Evolutionary conservation across 208 protist genomes (phyloP), one percentile per base, ranked within the genome.

Genomic region (Trypanosoma platydactyli): DNA sequence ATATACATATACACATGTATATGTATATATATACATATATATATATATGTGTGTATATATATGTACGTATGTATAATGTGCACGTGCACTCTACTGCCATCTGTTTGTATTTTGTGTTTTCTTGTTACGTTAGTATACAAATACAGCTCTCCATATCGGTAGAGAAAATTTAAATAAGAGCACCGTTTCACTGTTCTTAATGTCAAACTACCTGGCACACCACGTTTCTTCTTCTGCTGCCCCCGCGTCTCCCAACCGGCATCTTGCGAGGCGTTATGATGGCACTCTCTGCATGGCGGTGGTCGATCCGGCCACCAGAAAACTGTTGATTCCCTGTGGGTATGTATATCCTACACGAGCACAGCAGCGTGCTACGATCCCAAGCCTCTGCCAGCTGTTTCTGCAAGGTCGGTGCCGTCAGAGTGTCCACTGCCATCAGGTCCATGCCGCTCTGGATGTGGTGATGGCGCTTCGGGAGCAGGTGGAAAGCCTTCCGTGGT

Each of bases 351-450:
- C 53, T 33, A 76, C 70, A 3, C 49, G 41, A 3, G 70, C 70
- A 15, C 52, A 63, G 54, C 60, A 64, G 24, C 61, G 70, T 2
- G 27, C 65, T 15, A 71, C 65, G 12, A 71, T 71, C 33, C 88
- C 88, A 18, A 91, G 82, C 22, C 80, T 94, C 6, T 94, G 88
- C 67, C 80, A 88, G 65, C 78, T 94, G 15, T 91, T 79, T 71
- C 75, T 88, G 4, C 50, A 66, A 15, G 71, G 73, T 41, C 73
- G 78, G 12, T 94, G 88, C 71, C 77, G 82, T 12, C 82, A 91
- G 59, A 84, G 80, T 7, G 58, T 68, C 22, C 60, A 84, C 24
- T 94, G 88, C 66, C 84, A 86, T 54, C 88, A 94, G 71, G 77
- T 94, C 25, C 88, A 94, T 62, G 84, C 84, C 11, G 61, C 77